phyloP scores from a whole-genome alignment of 1,139 yeast genomes.

The Magnusiomyces suaveolens region DNA sequence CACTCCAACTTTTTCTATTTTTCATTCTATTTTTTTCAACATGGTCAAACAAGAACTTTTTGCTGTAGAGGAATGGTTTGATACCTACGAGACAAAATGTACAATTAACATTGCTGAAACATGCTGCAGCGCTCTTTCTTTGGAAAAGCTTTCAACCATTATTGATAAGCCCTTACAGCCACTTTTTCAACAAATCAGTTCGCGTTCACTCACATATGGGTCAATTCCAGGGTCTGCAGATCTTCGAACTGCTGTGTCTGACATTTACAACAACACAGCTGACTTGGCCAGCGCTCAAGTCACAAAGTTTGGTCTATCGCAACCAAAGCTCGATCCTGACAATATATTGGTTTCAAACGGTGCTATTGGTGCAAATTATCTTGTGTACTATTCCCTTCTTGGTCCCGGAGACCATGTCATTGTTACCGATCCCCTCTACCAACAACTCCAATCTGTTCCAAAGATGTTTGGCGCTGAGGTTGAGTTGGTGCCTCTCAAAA shows the following conservation, averaged over 20 bases:
- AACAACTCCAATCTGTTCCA: slow-evolving; percentile 45
- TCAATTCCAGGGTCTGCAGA: slow-evolving; percentile 41
- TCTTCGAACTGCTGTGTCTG: slow-evolving; percentile 34
- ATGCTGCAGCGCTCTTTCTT: slow-evolving; percentile 41
- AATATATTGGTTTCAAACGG: slow-evolving; percentile 46
- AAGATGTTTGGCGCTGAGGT: slow-evolving; percentile 41
- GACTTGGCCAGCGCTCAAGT: not conserved
- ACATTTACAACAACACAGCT: slow-evolving; percentile 32
- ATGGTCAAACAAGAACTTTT: slow-evolving; percentile 32
- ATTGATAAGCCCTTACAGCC: slow-evolving; percentile 26
- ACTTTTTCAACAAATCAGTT: slow-evolving; percentile 17
- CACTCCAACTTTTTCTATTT: no score
- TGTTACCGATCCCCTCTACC: slow-evolving; percentile 44
- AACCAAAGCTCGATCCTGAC: slow-evolving; percentile 21
- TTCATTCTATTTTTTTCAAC: not conserved
- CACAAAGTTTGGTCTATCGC: not conserved
- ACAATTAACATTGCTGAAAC: slow-evolving; percentile 45
- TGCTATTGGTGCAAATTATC: slow-evolving; percentile 50
- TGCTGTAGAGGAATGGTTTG: slow-evolving; percentile 53
- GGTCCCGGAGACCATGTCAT: slow-evolving; percentile 43
- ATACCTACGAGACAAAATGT: slow-evolving; percentile 38
- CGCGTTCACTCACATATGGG: slow-evolving; percentile 39
- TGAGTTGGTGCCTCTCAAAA: slow-evolving; percentile 31
- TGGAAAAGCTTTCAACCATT: slow-evolving; percentile 35
- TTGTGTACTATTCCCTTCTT: slow-evolving; percentile 40